Base-by-base conservation (phyloP, 768 basidiomycete species). In the Auricularia sp. region DNA sequence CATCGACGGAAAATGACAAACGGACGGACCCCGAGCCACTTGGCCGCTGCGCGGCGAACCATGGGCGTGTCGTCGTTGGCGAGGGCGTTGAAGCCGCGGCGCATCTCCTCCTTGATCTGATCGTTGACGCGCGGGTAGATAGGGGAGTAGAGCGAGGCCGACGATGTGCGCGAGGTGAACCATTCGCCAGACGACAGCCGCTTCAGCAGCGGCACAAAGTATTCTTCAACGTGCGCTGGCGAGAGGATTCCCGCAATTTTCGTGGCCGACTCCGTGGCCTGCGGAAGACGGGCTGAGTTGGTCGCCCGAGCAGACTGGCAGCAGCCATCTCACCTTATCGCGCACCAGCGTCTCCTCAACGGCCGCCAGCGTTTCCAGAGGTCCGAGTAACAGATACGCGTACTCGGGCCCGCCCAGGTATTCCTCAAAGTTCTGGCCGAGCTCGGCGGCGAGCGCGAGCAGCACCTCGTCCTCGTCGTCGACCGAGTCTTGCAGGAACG, bases 391-490 rank as follows among this genome's bases (percentile, higher is more conserved):
- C 39, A 92, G 74, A 78, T 97, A 93, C 12, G 93, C 97, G 68
- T 85, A 81, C 66, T 90, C 88, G 34, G 83, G 83, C 14, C 97
- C 97, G 39, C 97, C 97, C 63, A 98, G 84, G 73, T 97, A 98
- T 67, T 98, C 91, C 71, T 93, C 88, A 70, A 98, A 96, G 72
- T 84, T 87, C 73, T 84, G 84, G 51, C 97, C 97, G 23, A 99
- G 78, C 73, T 98, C 97, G 70, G 98, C 96, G 21, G 96, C 93
- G 61, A 99, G 80, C 4, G 95, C 96, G 56, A 99, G 82, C 51
- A 99, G 80, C 36, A 99, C 95, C 72, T 99, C 97, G 75, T 99
- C 97, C 77, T 99, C 97, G 72, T 99, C 97, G 75, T 99, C 97
- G 68, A 99, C 87, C n/a, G 93, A 95, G 72, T 99, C 96, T 78